A percentile compares a stretch with the other conserved stretches of the same genome.
phyloP scores from a whole-genome alignment of 2,329 filamentous ascomycete species.

The Lasiodiplodia hormozganensis region DNA sequence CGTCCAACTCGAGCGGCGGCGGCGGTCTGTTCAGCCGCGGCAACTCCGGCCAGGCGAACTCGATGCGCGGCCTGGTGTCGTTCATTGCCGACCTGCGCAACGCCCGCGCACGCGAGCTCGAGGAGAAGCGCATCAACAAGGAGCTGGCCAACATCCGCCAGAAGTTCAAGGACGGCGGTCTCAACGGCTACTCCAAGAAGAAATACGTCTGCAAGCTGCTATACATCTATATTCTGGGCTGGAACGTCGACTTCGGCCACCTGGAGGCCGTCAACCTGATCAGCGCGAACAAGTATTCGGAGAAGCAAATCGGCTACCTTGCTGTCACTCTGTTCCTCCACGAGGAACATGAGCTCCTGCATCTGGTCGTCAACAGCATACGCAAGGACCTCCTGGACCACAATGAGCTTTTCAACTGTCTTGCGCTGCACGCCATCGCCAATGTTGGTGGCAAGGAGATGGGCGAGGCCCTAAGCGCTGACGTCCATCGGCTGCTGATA shows the following conservation, averaged over 20 bases:
- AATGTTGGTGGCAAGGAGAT: slow-evolving; percentile 97
- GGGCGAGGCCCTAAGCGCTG: slow-evolving; percentile 89
- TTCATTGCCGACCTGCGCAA: slow-evolving; percentile 98
- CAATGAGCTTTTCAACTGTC: slow-evolving; percentile 96
- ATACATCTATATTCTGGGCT: slow-evolving; percentile 98
- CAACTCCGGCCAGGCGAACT: slow-evolving; percentile 49
- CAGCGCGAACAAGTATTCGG: slow-evolving; percentile 94
- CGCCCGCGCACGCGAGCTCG: slow-evolving; percentile 89
- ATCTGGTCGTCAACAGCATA: slow-evolving; percentile 98
- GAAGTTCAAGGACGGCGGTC: slow-evolving; percentile 94
- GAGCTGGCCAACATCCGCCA: slow-evolving; percentile 97
- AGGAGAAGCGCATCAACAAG: slow-evolving; percentile 99
- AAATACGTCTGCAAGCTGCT: slow-evolving; percentile 99
- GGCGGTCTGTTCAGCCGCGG: slow-evolving; percentile 50
- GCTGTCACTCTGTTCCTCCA: slow-evolving; percentile 97
- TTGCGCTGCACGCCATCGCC: slow-evolving; percentile 95
- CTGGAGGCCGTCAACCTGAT: slow-evolving; percentile 98
- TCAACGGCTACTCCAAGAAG: slow-evolving; percentile 98
- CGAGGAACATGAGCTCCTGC: slow-evolving; percentile 93
- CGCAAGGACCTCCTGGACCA: slow-evolving; percentile 92
- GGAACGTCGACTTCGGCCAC: slow-evolving; percentile 99
- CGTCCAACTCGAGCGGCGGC: slow-evolving; percentile 44
- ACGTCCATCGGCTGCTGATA: slow-evolving; percentile 92
- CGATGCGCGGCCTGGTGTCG: slow-evolving; percentile 73
- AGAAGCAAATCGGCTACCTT: slow-evolving; percentile 98